A percentile compares a stretch with the other conserved stretches of the same genome.
phyloP scores from a whole-genome alignment of 2,329 filamentous ascomycete genomes.

The Epichloe uncinata region DNA sequence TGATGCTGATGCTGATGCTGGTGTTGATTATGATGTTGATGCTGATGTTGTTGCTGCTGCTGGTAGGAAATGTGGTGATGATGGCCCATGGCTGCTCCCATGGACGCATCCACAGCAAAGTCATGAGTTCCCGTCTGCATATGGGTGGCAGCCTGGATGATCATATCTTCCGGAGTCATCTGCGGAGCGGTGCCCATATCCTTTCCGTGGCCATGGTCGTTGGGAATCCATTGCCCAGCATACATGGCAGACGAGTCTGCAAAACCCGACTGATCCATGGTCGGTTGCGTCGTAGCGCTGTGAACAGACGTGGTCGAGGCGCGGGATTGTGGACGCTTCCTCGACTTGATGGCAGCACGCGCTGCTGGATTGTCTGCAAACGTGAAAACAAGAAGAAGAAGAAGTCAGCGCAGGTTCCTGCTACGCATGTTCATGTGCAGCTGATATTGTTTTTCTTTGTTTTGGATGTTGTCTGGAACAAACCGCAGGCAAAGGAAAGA shows the following conservation, averaged over 20 bases:
- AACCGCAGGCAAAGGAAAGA: slow-evolving; percentile 8
- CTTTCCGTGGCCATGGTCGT: slow-evolving; percentile 29
- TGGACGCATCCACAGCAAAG: slow-evolving; percentile 33
- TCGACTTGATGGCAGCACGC: slow-evolving; percentile 25
- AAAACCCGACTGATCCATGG: slow-evolving; percentile 34
- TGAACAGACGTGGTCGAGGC: slow-evolving; percentile 45
- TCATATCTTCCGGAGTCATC: slow-evolving; percentile 45
- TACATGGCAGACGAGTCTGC: slow-evolving; percentile 31
- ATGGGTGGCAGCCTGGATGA: slow-evolving; percentile 43
- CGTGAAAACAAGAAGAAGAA: not conserved
- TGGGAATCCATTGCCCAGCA: slow-evolving; percentile 35
- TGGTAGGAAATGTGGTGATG: slow-evolving; percentile 28
- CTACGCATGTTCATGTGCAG: slow-evolving; percentile 1
- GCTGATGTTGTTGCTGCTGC: slow-evolving; percentile 19
- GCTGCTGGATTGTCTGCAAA: slow-evolving; percentile 17
- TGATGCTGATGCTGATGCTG: slow-evolving; percentile 22
- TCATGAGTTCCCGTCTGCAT: slow-evolving; percentile 40
- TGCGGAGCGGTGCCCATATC: slow-evolving; percentile 29
- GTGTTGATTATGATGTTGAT: slow-evolving; percentile 20
- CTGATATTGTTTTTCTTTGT: slow-evolving; percentile 2
- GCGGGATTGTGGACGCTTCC: slow-evolving; percentile 39
- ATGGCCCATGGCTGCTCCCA: slow-evolving; percentile 27
- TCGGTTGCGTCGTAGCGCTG: slow-evolving; percentile 38
- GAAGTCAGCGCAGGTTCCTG: slow-evolving; percentile 5
- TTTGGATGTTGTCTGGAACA: slow-evolving; percentile 2